Percentiles rank a stretch among this genome's conserved stretches.
Conservation (phyloP, 352 stramenopile species). For the Phytophthora lateralis region DNA sequence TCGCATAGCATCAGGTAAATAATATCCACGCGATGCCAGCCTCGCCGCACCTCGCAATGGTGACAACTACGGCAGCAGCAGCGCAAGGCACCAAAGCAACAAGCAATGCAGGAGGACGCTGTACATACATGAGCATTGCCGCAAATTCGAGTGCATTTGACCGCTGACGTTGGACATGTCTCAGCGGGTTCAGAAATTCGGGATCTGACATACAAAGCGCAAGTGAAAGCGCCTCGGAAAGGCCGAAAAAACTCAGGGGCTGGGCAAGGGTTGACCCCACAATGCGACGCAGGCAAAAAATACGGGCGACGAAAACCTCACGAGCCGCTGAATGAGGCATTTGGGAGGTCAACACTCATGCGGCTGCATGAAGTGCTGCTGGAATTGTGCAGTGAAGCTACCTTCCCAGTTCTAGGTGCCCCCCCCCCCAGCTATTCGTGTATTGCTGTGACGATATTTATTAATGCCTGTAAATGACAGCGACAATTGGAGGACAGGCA, state of each 20-base stretch:
- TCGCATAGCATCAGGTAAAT: background rate
- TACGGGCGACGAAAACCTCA: background rate
- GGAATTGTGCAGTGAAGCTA: no score
- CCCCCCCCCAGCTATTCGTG: no score
- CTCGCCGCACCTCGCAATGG: no score
- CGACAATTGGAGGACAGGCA: no score
- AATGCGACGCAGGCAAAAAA: constrained; percentile 14
- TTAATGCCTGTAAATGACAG: no score
- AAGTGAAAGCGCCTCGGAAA: constrained; percentile 8
- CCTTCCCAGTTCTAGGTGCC: background rate
- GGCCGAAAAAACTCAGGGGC: constrained; percentile 14
- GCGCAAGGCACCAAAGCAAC: no score
- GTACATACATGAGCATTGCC: no score
- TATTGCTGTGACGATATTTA: no score
- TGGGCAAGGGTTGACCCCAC: constrained; percentile 21
- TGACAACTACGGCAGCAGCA: background rate
- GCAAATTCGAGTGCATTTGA: background rate
- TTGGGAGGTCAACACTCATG: no score
- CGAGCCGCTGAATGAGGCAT: constrained; percentile 3
- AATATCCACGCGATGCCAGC: no score
- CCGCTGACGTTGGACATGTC: constrained; percentile 14
- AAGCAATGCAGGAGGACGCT: background rate
- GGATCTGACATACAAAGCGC: background rate
- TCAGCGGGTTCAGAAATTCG: constrained; percentile 8
- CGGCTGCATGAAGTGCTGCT: no score